phyloP scores from a whole-genome alignment of 176 grass and related monocot genomes.

The Calamus simplicifolius region DNA sequence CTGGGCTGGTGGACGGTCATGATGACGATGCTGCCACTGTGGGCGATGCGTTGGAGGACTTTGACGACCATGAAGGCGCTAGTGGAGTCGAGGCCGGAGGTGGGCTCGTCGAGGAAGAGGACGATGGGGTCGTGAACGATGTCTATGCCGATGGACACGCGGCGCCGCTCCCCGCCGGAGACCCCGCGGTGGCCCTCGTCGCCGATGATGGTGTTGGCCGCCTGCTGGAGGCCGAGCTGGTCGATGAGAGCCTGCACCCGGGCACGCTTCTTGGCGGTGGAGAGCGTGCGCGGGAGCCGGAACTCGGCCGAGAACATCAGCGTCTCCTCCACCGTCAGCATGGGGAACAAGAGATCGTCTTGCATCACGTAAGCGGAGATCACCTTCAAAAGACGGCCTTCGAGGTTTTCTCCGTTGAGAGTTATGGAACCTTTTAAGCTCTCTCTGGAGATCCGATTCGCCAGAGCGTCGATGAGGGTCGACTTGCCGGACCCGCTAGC shows the following conservation, averaged over 20 bases:
- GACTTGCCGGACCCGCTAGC: slow-evolving; percentile 95
- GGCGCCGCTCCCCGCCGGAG: slow-evolving; percentile 80
- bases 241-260: slow-evolving; percentile 84
- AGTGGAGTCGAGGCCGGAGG: slow-evolving; percentile 94
- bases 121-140: slow-evolving; percentile 97
- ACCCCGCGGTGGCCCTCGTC: slow-evolving; percentile 95
- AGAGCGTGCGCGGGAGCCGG: slow-evolving; percentile 74
- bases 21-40: slow-evolving; percentile 87
- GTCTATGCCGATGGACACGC: slow-evolving; percentile 91
- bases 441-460: slow-evolving; percentile 76
- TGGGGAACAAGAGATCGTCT: slow-evolving; percentile 92
- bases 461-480: slow-evolving; percentile 91
- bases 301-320: slow-evolving; percentile 99
- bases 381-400: slow-evolving; percentile 76
- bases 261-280: slow-evolving; percentile 63
- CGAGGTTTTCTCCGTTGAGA: slow-evolving; percentile 71
- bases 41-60: slow-evolving; percentile 84
- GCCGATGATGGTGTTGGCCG: slow-evolving; percentile 92
- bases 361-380: slow-evolving; percentile 98
- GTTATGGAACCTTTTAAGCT: slow-evolving; percentile 78
- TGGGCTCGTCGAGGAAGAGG: slow-evolving; percentile 95
- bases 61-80: slow-evolving; percentile 97
- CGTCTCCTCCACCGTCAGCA: slow-evolving; percentile 97
- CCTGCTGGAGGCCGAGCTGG: slow-evolving; percentile 66
- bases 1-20: slow-evolving; percentile 99